Evolutionary conservation across 148 eudicot species (phyloP), one percentile per base, ranked within the genome.

Genomic region (Rhododendron griersonianum): DNA sequence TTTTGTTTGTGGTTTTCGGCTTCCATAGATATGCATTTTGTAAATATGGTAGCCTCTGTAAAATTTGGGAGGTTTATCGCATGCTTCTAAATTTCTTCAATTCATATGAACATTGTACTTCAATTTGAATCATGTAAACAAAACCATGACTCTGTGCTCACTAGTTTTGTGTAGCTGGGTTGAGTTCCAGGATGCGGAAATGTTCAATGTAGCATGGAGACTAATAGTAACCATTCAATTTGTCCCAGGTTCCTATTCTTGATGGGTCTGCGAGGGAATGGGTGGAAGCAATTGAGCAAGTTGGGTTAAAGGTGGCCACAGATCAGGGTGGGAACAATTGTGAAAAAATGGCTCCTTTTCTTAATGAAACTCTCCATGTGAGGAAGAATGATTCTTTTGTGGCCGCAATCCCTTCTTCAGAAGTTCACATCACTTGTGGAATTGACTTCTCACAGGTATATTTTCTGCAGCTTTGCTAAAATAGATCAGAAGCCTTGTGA

Each of bases 191-290:
- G 28, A 15, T 47, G 11, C 76, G 16, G 44, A 47, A 85, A 45
- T 45, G 44, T 37, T 78, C n/a, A 3, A 74, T 30, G 35, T 53
- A 28, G 63, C 75, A n/a, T 3, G 7, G 75, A 78, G 83, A 76
- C 78, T 86, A 55, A 61, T 82, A 23, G 41, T 14, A 21, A 7
- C 19, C 45, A 33, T 76, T 25, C 81, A 16, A 75, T 48, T 23
- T 84, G 84, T 81, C 67, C 47, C 89, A 97, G 99, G 94, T 97
- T 51, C 99, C 99, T 55, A 95, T 95, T 33, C 88, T 95, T 83
- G 99, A 97, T 91, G 99, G 99, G 41, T 97, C 99, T 21, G 93
- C 99, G 75, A 93, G 85, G 87, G 98, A 95, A 88, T 97, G 99
- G 99, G 88, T 93, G 79, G 92, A 95, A 47, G 96, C 92, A 18